Percentiles rank a stretch among this genome's conserved stretches.
These are phyloP conservation scores for Chytriomyces sp. DNA, from an alignment of 192 early-diverging fungal species.

Conservation along the genomic window DNA sequence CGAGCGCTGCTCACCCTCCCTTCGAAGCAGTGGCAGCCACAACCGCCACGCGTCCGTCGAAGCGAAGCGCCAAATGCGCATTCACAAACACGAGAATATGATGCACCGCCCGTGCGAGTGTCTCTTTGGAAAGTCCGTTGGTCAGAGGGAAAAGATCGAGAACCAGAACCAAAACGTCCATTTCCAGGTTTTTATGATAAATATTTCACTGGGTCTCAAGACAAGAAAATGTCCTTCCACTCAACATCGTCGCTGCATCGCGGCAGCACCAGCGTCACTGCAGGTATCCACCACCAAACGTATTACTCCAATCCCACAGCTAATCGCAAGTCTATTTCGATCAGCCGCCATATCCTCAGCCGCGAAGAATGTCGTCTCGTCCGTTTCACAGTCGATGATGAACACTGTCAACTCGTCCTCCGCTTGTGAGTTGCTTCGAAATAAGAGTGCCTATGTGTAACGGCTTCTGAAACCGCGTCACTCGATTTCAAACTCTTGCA, in stretches of 20 bases:
- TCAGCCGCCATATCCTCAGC: background rate
- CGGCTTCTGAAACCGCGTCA: too few species aligned
- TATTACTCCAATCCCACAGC: too few species aligned
- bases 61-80: constrained; percentile 87
- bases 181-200: background rate
- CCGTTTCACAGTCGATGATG: too few species aligned
- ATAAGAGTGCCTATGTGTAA: too few species aligned
- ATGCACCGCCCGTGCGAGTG: background rate
- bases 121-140: background rate
- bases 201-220: too few species aligned
- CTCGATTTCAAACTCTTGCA: too few species aligned
- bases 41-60: constrained; percentile 86
- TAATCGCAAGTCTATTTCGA: too few species aligned
- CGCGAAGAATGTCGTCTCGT: background rate
- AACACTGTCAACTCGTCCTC: too few species aligned
- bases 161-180: constrained; percentile 23
- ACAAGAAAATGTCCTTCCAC: background rate
- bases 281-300: too few species aligned
- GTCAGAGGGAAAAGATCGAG: constrained; percentile 28
- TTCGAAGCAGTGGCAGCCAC: constrained; percentile 45
- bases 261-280: background rate
- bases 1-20: constrained; percentile 48
- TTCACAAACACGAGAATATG: constrained; percentile 79
- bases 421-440: too few species aligned
- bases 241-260: background rate